Base-by-base conservation (phyloP, 768 basidiomycete species). In the Leccinum rimulosum region DNA sequence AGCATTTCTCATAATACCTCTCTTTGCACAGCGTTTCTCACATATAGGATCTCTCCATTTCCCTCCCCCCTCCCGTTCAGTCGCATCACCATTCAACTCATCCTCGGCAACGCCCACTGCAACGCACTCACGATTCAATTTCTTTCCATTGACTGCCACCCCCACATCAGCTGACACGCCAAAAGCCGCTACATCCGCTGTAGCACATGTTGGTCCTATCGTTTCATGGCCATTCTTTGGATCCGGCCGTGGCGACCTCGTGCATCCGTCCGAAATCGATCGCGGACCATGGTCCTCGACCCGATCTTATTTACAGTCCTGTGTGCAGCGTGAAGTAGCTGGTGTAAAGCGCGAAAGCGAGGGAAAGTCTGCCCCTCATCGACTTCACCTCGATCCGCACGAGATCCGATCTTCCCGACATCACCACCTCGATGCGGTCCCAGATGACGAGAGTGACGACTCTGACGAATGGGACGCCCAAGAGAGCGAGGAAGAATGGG, bases 171-270 rank as follows among this genome's bases (percentile, higher is more conserved):
- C 36, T 7, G 50, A 40, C 33, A 63, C 57, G 2, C 50, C 65
- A 12, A 56, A 38, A 12, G 43, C 45, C 12, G 35, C 17, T 0
- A 22, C 40, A 3, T 47, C 51, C 33, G 54, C 56, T 11, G 11
- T 19, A 10, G 19, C 64, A 48, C 61, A 64, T 61, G 50, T 61
- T 48, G 91, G 91, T 4, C 88, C 88, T 8, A 93, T 94, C 66
- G 83, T 93, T 52, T 92, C 91, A 3, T 94, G 92, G 91, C 88
- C 91, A 1, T 94, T 93, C 79, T 94, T 94, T 69, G 91, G 91
- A 50, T 88, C 89, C 4, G 85, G 87, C 62, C 81, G 92, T 43
- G 91, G 91, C 33, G 86, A 89, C 58, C 80, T 91, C 25, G 63
- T 72, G 3, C 87, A 88, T 63, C 86, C 85, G 3, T 74, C 77